Percentiles rank a stretch among this genome's conserved stretches.
Conservation (phyloP, 2,329 filamentous ascomycete genomes). For the Setomelanomma holmii region DNA sequence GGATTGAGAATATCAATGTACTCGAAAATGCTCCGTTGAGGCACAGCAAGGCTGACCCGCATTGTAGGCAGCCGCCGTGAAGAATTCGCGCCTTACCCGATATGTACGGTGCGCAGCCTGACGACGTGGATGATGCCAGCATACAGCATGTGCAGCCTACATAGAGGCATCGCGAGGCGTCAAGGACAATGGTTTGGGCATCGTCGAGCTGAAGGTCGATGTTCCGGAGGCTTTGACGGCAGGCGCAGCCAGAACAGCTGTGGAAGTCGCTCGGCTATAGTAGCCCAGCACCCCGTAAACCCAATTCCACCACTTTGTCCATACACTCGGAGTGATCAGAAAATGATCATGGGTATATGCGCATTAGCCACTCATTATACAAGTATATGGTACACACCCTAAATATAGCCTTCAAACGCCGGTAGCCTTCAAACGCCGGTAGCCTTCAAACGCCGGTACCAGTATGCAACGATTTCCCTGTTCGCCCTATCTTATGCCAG, state of each 20-base stretch:
- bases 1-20: neutral
- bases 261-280: too few species aligned
- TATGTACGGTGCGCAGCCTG: neutral
- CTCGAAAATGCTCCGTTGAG: neutral
- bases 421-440: constrained; percentile 6
- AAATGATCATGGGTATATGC: constrained; percentile 4
- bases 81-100: neutral
- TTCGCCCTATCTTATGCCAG: constrained; percentile 56
- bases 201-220: too few species aligned
- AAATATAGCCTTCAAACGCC: constrained; percentile 4
- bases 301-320: too few species aligned
- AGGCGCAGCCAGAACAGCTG: neutral
- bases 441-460: constrained; percentile 2
- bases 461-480: constrained; percentile 45
- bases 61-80: constrained; percentile 3
- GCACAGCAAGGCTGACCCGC: neutral
- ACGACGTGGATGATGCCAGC: neutral
- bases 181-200: too few species aligned
- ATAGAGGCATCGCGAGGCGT: neutral
- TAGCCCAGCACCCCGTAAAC: too few species aligned
- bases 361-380: constrained; percentile 4
- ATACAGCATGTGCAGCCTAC: neutral
- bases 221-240: neutral
- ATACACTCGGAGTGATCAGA: too few species aligned
- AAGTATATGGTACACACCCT: constrained; percentile 3